phyloP scores from a whole-genome alignment of 306 rosid species.

The Vicia faba region DNA sequence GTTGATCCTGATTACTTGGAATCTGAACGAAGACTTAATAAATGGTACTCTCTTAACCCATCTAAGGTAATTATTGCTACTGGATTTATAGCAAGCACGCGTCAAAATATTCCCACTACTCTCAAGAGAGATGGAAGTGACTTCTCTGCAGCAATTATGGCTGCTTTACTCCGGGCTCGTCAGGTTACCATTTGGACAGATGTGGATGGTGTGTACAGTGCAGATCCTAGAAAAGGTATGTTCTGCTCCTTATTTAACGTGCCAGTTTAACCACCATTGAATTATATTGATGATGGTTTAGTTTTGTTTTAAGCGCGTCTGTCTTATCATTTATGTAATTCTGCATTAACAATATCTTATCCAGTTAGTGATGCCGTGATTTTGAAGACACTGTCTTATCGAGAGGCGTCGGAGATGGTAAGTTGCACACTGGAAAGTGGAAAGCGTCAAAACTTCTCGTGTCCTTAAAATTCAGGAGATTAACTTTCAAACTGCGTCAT shows the following conservation, averaged over 20 bases:
- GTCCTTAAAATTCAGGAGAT: conserved; percentile 31
- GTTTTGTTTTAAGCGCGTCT: conserved; percentile 28
- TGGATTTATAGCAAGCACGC: conserved; percentile 93
- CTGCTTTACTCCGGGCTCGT: conserved; percentile 65
- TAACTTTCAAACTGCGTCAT: conserved; percentile 38
- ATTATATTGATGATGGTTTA: neutral
- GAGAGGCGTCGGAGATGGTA: conserved; percentile 99
- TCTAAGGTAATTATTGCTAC: conserved; percentile 70
- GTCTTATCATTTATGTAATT: conserved; percentile 16
- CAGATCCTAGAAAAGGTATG: conserved; percentile 96
- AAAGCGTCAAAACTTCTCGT: conserved; percentile 18
- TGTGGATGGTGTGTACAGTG: conserved; percentile 96
- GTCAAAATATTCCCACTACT: conserved; percentile 78
- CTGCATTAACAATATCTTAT: conserved; percentile 41
- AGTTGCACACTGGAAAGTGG: conserved; percentile 35
- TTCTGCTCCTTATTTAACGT: conserved; percentile 31
- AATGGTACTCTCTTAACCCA: conserved; percentile 76
- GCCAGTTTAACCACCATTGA: conserved; percentile 20
- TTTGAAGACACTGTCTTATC: conserved; percentile 85
- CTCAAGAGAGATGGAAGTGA: conserved; percentile 99
- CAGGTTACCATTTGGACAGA: conserved; percentile 98
- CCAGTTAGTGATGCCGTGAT: conserved; percentile 96
- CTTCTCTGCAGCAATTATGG: conserved; percentile 98
- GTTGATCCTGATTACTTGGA: conserved; percentile 80
- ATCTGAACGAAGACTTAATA: conserved; percentile 53